Evolutionary conservation across 345 rosid species (phyloP).

Genomic region (Dimocarpus longan): DNA sequence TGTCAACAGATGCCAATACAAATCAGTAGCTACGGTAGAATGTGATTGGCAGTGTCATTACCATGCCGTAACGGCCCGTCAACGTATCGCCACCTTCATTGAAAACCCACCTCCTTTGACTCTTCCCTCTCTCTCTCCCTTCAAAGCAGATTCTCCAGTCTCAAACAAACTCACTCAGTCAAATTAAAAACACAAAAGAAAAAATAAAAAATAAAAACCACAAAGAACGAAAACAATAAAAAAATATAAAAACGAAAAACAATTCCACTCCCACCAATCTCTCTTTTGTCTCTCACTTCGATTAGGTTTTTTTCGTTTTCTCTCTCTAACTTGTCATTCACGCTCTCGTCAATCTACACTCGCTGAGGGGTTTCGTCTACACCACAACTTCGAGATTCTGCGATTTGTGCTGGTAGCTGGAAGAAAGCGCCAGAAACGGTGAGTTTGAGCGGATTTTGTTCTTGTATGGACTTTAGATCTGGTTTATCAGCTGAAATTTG

Average conservation of each 20-base stretch:
- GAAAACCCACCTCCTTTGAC: constrained; percentile 1
- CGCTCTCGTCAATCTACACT: neutral
- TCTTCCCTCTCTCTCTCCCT: neutral
- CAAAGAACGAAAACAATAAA: neutral
- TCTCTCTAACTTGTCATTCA: neutral
- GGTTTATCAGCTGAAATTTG: neutral
- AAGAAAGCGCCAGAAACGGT: neutral
- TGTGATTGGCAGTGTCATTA: neutral
- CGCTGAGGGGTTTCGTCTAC: constrained; percentile 2
- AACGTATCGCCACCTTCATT: neutral
- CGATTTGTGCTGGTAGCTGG: too few species aligned
- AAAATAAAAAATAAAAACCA: neutral
- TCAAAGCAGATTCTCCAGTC: neutral
- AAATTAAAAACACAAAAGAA: neutral
- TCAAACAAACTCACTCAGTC: neutral
- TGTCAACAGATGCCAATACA: too few species aligned
- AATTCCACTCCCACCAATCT: neutral
- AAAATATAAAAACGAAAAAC: neutral
- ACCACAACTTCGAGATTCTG: too few species aligned
- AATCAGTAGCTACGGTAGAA: too few species aligned
- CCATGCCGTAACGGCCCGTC: neutral
- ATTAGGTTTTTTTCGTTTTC: constrained; percentile 1
- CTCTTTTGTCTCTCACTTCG: neutral
- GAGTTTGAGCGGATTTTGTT: neutral
- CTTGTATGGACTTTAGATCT: constrained; percentile 9